phyloP scores from a whole-genome alignment of 2,329 filamentous ascomycete genomes.

The Colletotrichum echinochloae region DNA sequence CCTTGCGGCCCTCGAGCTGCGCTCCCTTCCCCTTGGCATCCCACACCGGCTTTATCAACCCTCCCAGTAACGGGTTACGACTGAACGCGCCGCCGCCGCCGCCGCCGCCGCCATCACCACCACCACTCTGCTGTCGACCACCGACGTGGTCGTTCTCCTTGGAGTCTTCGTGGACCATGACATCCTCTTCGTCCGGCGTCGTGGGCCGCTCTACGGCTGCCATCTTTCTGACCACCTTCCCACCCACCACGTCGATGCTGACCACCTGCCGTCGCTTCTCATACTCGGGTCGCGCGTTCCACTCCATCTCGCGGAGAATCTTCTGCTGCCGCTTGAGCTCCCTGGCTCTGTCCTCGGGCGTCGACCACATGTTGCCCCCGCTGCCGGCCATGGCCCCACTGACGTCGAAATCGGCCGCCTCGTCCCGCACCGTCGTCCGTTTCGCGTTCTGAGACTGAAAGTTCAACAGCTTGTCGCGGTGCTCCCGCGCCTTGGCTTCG shows the following conservation, averaged over 20 bases:
- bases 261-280: conserved; percentile 89
- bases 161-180: conserved; percentile 41
- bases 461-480: conserved; percentile 82
- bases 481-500: conserved; percentile 77
- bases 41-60: conserved; percentile 73
- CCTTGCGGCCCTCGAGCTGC: conserved; percentile 56
- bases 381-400: conserved; percentile 57
- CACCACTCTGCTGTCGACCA: conserved; percentile 45
- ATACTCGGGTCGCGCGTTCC: conserved; percentile 86
- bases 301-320: conserved; percentile 85
- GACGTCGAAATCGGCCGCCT: conserved; percentile 76
- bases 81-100: conserved; percentile 71
- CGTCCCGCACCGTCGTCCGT: conserved; percentile 86
- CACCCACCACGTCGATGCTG: conserved; percentile 84
- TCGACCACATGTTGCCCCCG: conserved; percentile 82
- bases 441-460: conserved; percentile 90
- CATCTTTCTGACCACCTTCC: conserved; percentile 81
- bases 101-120: conserved; percentile 63
- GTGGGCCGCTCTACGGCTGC: conserved; percentile 69
- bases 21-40: conserved; percentile 65
- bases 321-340: conserved; percentile 90
- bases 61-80: conserved; percentile 74
- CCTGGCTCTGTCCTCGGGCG: conserved; percentile 81
- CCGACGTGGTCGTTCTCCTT: conserved; percentile 43
- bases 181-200: conserved; percentile 59